These are phyloP conservation scores for apple (Malus domestica) DNA, from an alignment of 306 rosid species.

Conservation along the genomic window ASM211411v1 NC_041803.1:50710501-50711000, in stretches of 20 bases:
- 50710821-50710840: constrained; percentile 62
- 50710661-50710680: constrained; percentile 67
- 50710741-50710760: background rate
- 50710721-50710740: constrained; percentile 52
- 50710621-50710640: constrained; percentile 87
- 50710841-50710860: constrained; percentile 83
- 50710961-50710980: constrained; percentile 79
- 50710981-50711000: constrained; percentile 86
- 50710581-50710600: background rate
- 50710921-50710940: constrained; percentile 78
- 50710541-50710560: too few species aligned
- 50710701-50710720: constrained; percentile 87
- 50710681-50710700: constrained; percentile 87
- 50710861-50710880: constrained; percentile 90
- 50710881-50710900: constrained; percentile 75
- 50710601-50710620: constrained; percentile 40
- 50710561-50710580: background rate
- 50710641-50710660: constrained; percentile 97
- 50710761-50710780: too few species aligned
- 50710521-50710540: too few species aligned
- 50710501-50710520: too few species aligned
- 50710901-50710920: constrained; percentile 83
- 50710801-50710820: background rate
- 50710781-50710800: background rate
- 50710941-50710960: constrained; percentile 74